Percentiles rank a stretch among this genome's conserved stretches.
These are phyloP conservation scores for Xeromyces bisporus DNA, from an alignment of 495 filamentous ascomycete species.

Conservation along the genomic window DNA sequence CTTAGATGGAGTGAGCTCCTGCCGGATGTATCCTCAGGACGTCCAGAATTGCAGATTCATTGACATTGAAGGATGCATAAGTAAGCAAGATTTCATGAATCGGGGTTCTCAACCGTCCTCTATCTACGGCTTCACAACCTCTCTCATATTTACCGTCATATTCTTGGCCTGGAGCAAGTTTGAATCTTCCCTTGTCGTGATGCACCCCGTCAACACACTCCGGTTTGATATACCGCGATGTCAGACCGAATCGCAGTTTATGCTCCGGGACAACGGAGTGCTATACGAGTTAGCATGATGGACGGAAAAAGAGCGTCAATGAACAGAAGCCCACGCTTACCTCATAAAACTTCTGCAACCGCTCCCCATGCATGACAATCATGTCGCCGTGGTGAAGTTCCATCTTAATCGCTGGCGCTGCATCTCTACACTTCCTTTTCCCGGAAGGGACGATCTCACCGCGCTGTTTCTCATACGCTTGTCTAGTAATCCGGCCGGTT, in stretches of 20 bases:
- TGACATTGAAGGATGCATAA: too few species aligned
- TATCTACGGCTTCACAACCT: too few species aligned
- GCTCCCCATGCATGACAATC: constrained; percentile 62
- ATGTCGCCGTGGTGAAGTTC: constrained; percentile 61
- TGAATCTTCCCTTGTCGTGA: constrained; percentile 13
- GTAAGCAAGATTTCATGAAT: too few species aligned
- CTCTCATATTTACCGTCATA: constrained; percentile 22
- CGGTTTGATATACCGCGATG: constrained; percentile 19
- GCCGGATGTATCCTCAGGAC: too few species aligned
- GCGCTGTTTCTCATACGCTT: constrained; percentile 9
- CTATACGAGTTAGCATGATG: too few species aligned
- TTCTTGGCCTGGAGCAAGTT: constrained; percentile 10
- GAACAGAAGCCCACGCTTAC: too few species aligned
- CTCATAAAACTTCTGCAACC: constrained; percentile 58
- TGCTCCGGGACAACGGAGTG: constrained; percentile 42
- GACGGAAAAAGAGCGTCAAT: too few species aligned
- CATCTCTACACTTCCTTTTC: constrained; percentile 5
- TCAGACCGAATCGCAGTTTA: constrained; percentile 48
- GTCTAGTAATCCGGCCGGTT: constrained; percentile 7
- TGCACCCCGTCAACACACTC: constrained; percentile 9
- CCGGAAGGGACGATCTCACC: background rate
- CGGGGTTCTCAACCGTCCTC: too few species aligned
- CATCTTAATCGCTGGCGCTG: constrained; percentile 13
- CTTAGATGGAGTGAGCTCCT: too few species aligned
- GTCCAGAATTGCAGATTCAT: too few species aligned